phyloP scores from a whole-genome alignment of 2,329 filamentous ascomycete genomes.

The Simplicillium aogashimaense region DNA sequence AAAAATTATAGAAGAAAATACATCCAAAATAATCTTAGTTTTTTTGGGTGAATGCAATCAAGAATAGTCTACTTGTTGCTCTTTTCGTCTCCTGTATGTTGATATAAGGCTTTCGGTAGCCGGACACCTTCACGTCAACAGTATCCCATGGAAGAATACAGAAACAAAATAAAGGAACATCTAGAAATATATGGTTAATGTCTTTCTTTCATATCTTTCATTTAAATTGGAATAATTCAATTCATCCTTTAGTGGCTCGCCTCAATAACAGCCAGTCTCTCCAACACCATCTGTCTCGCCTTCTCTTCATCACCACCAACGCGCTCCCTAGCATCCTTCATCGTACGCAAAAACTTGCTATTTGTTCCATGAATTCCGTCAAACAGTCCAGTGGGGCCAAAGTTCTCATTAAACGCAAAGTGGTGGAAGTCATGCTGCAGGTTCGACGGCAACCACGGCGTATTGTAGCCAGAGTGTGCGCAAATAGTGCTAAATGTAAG shows the following conservation, averaged over 20 bases:
- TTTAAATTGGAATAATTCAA: too few species aligned
- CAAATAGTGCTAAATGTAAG: conserved; percentile 10
- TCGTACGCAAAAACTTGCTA: conserved; percentile 4
- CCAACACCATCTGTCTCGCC: conserved; percentile 8
- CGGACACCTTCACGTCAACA: too few species aligned
- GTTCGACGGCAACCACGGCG: conserved; percentile 7
- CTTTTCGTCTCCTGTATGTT: too few species aligned
- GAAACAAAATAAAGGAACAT: too few species aligned
- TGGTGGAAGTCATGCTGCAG: conserved; percentile 12
- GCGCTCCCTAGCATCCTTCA: conserved; percentile 6
- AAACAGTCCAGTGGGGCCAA: conserved; percentile 8
- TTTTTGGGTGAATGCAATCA: too few species aligned
- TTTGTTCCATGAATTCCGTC: conserved; percentile 8
- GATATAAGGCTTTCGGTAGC: too few species aligned
- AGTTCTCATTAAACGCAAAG: conserved; percentile 11
- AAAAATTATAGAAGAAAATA: too few species aligned
- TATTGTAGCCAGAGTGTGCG: conserved; percentile 9
- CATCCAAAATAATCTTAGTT: too few species aligned
- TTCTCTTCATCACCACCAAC: conserved; percentile 9
- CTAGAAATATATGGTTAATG: too few species aligned
- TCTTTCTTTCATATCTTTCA: too few species aligned
- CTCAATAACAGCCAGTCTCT: conserved; percentile 8
- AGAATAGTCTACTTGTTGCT: too few species aligned
- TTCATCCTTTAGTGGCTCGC: not conserved
- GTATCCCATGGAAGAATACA: too few species aligned